Evolutionary conservation across 2,329 filamentous ascomycete genomes (phyloP).

Genomic region (Cladophialophora carrionii): DNA sequence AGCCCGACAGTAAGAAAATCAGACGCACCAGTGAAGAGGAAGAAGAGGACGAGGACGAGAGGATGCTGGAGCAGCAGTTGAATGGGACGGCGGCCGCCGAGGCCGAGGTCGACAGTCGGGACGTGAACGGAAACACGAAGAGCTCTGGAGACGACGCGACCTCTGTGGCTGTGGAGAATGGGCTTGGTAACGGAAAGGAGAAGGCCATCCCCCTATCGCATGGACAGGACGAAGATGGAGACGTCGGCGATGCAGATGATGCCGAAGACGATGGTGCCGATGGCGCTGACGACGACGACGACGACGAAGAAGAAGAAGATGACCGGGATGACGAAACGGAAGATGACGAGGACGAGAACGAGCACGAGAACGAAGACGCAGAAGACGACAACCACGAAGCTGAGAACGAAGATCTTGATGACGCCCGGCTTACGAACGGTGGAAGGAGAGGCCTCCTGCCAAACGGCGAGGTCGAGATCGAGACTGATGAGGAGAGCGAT

Average conservation of each 20-base stretch:
- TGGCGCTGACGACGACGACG: constrained; percentile 37
- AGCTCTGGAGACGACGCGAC: constrained; percentile 27
- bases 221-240: constrained; percentile 34
- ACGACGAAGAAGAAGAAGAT: constrained; percentile 40
- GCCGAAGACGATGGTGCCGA: constrained; percentile 35
- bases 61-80: constrained; percentile 39
- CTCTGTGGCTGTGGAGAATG: constrained; percentile 18
- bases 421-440: constrained; percentile 13
- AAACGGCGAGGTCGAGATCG: constrained; percentile 35
- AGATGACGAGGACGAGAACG: constrained; percentile 40
- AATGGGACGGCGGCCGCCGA: constrained; percentile 38
- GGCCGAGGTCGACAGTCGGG: constrained; percentile 6
- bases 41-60: constrained; percentile 27
- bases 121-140: constrained; percentile 25
- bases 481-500: constrained; percentile 37
- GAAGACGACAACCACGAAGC: constrained; percentile 33
- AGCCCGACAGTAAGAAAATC: constrained; percentile 32
- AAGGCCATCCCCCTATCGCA: constrained; percentile 19
- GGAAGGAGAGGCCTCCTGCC: constrained; percentile 28
- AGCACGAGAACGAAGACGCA: constrained; percentile 35
- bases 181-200: constrained; percentile 32
- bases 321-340: constrained; percentile 37
- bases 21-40: constrained; percentile 23
- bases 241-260: constrained; percentile 31
- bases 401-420: constrained; percentile 39